These are phyloP conservation scores for Cryptococcus sp. DNA, from an alignment of 1,284 basidiomycete genomes.

Conservation along the genomic window DNA sequence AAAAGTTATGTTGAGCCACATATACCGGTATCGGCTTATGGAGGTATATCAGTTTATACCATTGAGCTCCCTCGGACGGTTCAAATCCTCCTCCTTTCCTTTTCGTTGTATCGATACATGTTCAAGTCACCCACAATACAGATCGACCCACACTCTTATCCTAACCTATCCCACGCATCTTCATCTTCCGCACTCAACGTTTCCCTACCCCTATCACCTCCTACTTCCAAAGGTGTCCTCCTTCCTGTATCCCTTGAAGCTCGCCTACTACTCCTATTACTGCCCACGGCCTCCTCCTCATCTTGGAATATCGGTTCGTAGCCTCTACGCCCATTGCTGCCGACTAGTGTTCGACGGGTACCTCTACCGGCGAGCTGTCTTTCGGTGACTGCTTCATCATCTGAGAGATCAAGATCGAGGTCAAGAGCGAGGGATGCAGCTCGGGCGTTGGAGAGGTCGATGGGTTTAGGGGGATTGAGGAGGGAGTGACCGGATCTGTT, in stretches of 20 bases:
- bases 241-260: not conserved
- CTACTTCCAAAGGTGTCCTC: slow-evolving; percentile 13
- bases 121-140: no score
- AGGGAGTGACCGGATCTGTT: slow-evolving; percentile 86
- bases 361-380: slow-evolving; percentile 18
- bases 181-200: slow-evolving; percentile 35
- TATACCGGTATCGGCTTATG: no score
- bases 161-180: slow-evolving; percentile 36
- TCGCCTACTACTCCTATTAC: not conserved
- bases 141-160: not conserved
- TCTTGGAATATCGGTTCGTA: slow-evolving; percentile 33
- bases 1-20: no score
- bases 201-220: slow-evolving; percentile 29
- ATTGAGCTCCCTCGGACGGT: no score
- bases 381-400: slow-evolving; percentile 49
- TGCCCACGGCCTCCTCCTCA: slow-evolving; percentile 9
- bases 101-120: no score
- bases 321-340: slow-evolving; percentile 6
- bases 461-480: slow-evolving; percentile 83
- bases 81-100: no score
- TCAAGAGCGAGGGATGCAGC: slow-evolving; percentile 52
- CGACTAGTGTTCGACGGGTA: slow-evolving; percentile 14
- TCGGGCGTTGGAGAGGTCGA: slow-evolving; percentile 64
- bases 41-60: no score
- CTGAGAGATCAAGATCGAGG: slow-evolving; percentile 64